These are phyloP conservation scores for Petasospora fabianii DNA, from an alignment of 1,139 yeast species.

Conservation along the genomic window DNA sequence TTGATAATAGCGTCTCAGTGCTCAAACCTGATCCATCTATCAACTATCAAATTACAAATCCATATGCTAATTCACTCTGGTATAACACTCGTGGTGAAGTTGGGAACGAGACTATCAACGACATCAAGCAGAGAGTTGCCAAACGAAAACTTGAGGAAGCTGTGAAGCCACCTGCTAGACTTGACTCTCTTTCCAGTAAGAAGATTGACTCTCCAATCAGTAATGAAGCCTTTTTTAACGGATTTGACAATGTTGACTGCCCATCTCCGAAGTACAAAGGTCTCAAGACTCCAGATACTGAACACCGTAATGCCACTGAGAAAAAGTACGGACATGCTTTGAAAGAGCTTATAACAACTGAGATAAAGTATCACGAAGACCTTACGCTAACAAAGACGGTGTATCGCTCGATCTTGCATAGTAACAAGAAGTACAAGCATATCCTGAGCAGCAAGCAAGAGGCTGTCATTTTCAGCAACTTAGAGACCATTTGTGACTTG, in stretches of 20 bases:
- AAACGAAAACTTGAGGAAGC: conserved; percentile 6
- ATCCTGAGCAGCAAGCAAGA: conserved; percentile 30
- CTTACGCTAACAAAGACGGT: conserved; percentile 26
- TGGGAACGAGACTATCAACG: conserved; percentile 23
- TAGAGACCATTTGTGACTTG: conserved; percentile 33
- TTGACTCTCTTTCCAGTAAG: conserved; percentile 22
- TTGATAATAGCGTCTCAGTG: background rate
- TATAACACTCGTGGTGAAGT: conserved; percentile 26
- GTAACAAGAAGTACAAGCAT: conserved; percentile 25
- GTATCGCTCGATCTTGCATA: conserved; percentile 28
- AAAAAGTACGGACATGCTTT: conserved; percentile 24
- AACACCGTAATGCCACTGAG: background rate
- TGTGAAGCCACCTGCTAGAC: conserved; percentile 11
- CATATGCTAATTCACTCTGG: conserved; percentile 32
- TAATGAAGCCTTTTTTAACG: conserved; percentile 8
- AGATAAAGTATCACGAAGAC: conserved; percentile 26
- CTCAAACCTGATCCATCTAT: background rate
- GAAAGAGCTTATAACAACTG: conserved; percentile 27
- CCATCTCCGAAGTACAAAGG: conserved; percentile 19
- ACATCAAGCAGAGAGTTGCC: conserved; percentile 19
- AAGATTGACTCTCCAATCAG: conserved; percentile 30
- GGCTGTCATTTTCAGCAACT: conserved; percentile 33
- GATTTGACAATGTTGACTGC: conserved; percentile 11
- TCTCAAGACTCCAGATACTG: background rate
- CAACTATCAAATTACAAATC: conserved; percentile 22